A percentile compares a stretch with the other conserved stretches of the same genome.
phyloP scores from a whole-genome alignment of 495 filamentous ascomycete species.

The Penicillium lividum region DNA sequence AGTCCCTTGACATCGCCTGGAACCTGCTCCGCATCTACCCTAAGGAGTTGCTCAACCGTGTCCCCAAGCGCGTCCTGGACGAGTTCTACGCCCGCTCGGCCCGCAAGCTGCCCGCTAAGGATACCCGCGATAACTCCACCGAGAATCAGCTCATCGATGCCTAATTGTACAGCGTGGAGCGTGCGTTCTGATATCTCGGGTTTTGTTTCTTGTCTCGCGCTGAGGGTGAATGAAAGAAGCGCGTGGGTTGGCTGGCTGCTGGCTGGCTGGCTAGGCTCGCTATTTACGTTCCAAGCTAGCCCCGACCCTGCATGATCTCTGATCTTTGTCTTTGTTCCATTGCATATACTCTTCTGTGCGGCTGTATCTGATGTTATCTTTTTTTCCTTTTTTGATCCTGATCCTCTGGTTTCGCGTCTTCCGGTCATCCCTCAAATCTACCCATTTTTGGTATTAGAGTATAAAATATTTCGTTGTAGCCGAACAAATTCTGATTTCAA shows the following conservation, averaged over 20 bases:
- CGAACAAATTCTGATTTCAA: not conserved
- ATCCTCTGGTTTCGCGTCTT: slow-evolving; percentile 13
- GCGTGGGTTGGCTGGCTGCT: slow-evolving; percentile 5
- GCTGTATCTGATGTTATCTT: slow-evolving; percentile 18
- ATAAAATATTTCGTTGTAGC: not conserved
- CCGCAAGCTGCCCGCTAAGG: slow-evolving; percentile 56
- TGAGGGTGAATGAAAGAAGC: slow-evolving; percentile 8
- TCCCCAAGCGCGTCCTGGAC: slow-evolving; percentile 88
- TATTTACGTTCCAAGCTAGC: not conserved
- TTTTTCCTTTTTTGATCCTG: slow-evolving; percentile 2
- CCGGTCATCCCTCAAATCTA: slow-evolving; percentile 8
- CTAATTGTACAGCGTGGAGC: slow-evolving; percentile 15
- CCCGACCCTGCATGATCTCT: slow-evolving; percentile 9
- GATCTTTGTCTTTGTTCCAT: slow-evolving; percentile 16
- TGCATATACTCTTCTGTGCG: slow-evolving; percentile 28
- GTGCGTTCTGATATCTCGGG: slow-evolving; percentile 9
- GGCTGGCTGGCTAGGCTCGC: not conserved
- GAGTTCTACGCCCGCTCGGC: slow-evolving; percentile 84
- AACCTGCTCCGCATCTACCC: slow-evolving; percentile 93
- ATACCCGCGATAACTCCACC: slow-evolving; percentile 69
- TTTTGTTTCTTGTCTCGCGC: slow-evolving; percentile 6
- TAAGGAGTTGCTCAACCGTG: slow-evolving; percentile 95
- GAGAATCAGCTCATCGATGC: slow-evolving; percentile 64
- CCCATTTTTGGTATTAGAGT: not conserved
- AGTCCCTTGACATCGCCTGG: slow-evolving; percentile 95